Evolutionary conservation across 768 basidiomycete species (phyloP).

Genomic region (Mycena alexandri): DNA sequence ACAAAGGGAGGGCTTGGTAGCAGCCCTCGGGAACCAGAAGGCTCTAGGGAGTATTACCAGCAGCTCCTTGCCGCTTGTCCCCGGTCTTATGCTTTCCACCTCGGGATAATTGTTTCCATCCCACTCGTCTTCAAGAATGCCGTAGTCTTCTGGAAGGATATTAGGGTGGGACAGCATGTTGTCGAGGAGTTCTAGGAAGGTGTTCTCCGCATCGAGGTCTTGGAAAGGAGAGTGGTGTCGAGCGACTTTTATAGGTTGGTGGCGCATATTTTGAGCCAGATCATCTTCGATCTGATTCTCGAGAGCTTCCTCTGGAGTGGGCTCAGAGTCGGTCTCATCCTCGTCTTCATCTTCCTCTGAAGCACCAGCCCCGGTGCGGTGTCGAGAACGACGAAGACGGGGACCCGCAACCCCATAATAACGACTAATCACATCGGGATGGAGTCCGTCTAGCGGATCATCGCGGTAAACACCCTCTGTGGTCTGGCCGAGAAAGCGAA

Average conservation of each 20-base stretch:
- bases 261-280: constrained; percentile 7
- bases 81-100: constrained; percentile 5
- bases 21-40: constrained; percentile 14
- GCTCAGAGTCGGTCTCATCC: not conserved
- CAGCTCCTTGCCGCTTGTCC: constrained; percentile 15
- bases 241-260: constrained; percentile 17
- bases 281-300: constrained; percentile 13
- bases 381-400: not conserved
- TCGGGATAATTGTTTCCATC: constrained; percentile 13
- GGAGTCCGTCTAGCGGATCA: constrained; percentile 12
- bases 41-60: not conserved
- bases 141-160: constrained; percentile 12
- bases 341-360: not conserved
- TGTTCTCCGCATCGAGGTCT: not conserved
- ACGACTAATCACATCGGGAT: constrained; percentile 15
- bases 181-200: not conserved
- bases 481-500: constrained; percentile 16
- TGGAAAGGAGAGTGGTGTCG: constrained; percentile 1
- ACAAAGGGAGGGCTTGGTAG: no score
- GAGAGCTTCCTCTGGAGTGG: not conserved
- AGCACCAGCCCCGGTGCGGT: constrained; percentile 7
- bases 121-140: constrained; percentile 11
- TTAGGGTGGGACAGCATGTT: not conserved
- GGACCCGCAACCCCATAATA: constrained; percentile 10
- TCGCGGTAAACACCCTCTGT: no score